These are phyloP conservation scores for Pilobolus umbonatus DNA, from an alignment of 192 early-diverging fungal genomes.

Conservation along the genomic window DNA sequence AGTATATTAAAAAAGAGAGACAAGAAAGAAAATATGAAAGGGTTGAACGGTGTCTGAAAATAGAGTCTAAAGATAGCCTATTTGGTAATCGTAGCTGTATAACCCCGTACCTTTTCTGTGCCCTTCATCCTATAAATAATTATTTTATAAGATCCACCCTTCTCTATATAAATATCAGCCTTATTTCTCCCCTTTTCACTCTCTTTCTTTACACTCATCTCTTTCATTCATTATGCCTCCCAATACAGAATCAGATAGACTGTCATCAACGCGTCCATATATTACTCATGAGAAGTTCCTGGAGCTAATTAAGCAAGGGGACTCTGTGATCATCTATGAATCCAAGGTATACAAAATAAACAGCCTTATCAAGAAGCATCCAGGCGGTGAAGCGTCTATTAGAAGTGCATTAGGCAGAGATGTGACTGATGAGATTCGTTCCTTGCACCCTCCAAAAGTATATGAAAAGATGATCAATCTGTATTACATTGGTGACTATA, in stretches of 20 bases:
- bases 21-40: too few species aligned
- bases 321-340: constrained; percentile 79
- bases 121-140: background rate
- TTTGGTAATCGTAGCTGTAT: too few species aligned
- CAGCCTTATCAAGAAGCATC: constrained; percentile 77
- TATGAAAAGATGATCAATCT: constrained; percentile 66
- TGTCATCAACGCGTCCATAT: constrained; percentile 8
- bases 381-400: constrained; percentile 89
- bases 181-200: background rate
- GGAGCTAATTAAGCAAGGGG: constrained; percentile 49
- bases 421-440: constrained; percentile 85
- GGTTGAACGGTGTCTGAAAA: too few species aligned
- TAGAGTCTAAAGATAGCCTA: too few species aligned
- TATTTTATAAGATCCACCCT: background rate
- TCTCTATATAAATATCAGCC: background rate
- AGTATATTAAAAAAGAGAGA: too few species aligned
- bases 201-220: background rate
- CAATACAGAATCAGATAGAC: constrained; percentile 14
- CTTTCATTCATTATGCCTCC: constrained; percentile 22
- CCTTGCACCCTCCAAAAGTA: constrained; percentile 82
- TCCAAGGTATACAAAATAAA: constrained; percentile 88
- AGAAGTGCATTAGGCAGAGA: constrained; percentile 84
- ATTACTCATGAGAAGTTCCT: constrained; percentile 35
- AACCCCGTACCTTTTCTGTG: background rate
- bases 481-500: constrained; percentile 77